Percentiles rank a stretch among this genome's conserved stretches.
phyloP scores from a whole-genome alignment of 305 asterid genomes.

The Withania somnifera region DNA sequence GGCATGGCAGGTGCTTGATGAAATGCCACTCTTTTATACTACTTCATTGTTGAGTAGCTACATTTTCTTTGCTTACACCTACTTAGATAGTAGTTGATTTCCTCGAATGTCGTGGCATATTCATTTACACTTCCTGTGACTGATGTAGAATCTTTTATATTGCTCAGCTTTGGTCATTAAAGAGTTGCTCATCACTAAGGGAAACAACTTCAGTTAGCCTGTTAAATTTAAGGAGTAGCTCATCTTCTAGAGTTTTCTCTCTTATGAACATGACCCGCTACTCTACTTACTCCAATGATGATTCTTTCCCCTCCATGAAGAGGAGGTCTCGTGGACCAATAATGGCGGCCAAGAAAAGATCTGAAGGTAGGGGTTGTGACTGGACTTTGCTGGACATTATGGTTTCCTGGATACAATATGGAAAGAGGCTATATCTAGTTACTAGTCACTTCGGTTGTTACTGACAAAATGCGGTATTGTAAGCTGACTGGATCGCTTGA shows the following conservation, averaged over 20 bases:
- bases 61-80: background rate
- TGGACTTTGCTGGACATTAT: background rate
- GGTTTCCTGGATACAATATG: background rate
- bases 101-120: background rate
- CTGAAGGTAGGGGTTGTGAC: constrained; percentile 46
- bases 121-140: constrained; percentile 13
- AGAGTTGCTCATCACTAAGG: constrained; percentile 56
- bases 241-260: constrained; percentile 42
- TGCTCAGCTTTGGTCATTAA: constrained; percentile 67
- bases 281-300: constrained; percentile 41
- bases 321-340: constrained; percentile 65
- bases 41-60: background rate
- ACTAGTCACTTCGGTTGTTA: background rate
- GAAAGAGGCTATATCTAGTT: constrained; percentile 6
- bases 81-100: background rate
- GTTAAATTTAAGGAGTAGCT: constrained; percentile 43
- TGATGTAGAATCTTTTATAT: constrained; percentile 23
- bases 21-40: constrained; percentile 15
- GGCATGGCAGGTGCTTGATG: constrained; percentile 10
- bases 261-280: constrained; percentile 36
- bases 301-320: constrained; percentile 37
- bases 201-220: constrained; percentile 41
- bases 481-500: constrained; percentile 10
- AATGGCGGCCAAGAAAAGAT: constrained; percentile 63
- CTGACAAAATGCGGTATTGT: background rate